A percentile compares a stretch with the other conserved stretches of the same genome.
Evolutionary conservation across 305 asterid genomes (phyloP).

Genomic region (Ilex paraguariensis): DNA sequence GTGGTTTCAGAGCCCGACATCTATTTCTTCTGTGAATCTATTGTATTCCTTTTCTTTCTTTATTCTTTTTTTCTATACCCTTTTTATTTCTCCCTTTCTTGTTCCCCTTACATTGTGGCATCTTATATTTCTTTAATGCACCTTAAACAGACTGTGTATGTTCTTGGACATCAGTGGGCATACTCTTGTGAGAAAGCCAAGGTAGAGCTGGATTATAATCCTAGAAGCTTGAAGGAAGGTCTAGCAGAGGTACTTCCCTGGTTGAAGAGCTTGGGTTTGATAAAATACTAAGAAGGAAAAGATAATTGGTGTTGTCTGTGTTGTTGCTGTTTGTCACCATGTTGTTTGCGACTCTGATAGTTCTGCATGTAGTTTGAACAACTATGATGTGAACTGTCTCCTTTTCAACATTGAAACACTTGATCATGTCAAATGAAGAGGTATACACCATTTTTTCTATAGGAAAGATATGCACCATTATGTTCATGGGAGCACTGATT

Average conservation of each 20-base stretch:
- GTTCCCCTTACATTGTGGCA: background rate
- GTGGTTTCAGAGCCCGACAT: background rate
- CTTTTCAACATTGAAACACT: too few species aligned
- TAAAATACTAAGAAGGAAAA: slow-evolving; percentile 34
- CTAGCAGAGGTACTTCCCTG: slow-evolving; percentile 76
- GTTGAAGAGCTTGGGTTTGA: slow-evolving; percentile 66
- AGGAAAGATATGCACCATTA: too few species aligned
- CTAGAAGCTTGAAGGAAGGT: slow-evolving; percentile 80
- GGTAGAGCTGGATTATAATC: slow-evolving; percentile 65
- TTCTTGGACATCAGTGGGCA: slow-evolving; percentile 85
- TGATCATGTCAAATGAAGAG: too few species aligned
- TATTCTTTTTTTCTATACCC: background rate
- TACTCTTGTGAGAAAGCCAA: slow-evolving; percentile 87
- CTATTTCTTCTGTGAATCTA: background rate
- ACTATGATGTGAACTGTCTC: too few species aligned
- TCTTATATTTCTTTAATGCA: background rate
- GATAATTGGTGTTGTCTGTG: too few species aligned
- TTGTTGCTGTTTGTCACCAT: too few species aligned
- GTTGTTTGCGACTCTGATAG: too few species aligned
- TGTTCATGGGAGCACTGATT: too few species aligned
- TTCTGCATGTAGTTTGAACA: too few species aligned
- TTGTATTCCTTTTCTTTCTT: background rate
- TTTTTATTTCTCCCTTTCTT: background rate
- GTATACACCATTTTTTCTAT: too few species aligned
- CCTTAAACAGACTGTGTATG: slow-evolving; percentile 48